Evolutionary conservation across 169 alveolate species (phyloP).

Genomic region (Perkinsus chesapeaki): DNA sequence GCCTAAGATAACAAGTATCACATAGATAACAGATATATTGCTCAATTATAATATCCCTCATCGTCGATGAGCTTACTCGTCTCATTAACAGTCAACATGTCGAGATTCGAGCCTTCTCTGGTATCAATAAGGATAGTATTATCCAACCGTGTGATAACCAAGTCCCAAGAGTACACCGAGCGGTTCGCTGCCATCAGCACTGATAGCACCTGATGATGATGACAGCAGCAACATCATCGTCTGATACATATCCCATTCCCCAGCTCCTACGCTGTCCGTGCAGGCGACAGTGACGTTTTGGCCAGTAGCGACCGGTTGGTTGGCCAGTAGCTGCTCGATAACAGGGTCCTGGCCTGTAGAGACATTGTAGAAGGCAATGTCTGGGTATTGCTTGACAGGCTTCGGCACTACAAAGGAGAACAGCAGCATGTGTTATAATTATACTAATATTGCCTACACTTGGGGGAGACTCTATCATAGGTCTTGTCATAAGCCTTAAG

Average conservation of each 20-base stretch:
- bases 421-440: background rate
- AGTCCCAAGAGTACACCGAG: slow-evolving; percentile 74
- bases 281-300: background rate
- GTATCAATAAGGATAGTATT: slow-evolving; percentile 66
- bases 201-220: slow-evolving; percentile 44
- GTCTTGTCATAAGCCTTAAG: background rate
- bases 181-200: slow-evolving; percentile 71
- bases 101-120: slow-evolving; percentile 71
- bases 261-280: background rate
- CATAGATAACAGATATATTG: background rate
- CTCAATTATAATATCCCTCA: background rate
- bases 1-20: background rate
- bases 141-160: slow-evolving; percentile 58
- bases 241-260: background rate
- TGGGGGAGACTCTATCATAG: background rate
- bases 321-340: background rate
- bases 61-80: slow-evolving; percentile 18
- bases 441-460: background rate
- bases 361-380: background rate
- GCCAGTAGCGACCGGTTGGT: background rate
- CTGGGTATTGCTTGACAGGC: background rate
- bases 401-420: background rate
- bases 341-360: background rate
- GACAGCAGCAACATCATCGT: slow-evolving; percentile 18
- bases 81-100: slow-evolving; percentile 70